Conservation (phyloP, 495 filamentous ascomycete genomes). For the Corynascus novoguineensis region DNA sequence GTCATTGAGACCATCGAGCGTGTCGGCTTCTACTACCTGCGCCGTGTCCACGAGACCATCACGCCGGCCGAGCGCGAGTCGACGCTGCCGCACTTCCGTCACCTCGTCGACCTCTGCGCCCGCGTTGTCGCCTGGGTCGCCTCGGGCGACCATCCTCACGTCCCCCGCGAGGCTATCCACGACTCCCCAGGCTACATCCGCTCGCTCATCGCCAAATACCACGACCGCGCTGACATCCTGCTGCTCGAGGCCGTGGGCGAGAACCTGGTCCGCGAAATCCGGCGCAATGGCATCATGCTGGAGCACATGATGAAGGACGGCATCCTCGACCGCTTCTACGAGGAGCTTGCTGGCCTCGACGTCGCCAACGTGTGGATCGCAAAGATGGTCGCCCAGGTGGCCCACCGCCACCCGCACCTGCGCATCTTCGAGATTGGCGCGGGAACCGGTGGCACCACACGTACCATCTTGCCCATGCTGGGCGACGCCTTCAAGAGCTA, state of each 20-base stretch:
- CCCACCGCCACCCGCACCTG: constrained; percentile 39
- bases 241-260: constrained; percentile 29
- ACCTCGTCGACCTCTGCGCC: constrained; percentile 5
- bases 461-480: constrained; percentile 24
- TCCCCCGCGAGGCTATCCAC: not conserved
- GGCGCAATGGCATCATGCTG: constrained; percentile 31
- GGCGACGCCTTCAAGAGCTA: constrained; percentile 34
- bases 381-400: constrained; percentile 32
- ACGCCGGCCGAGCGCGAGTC: constrained; percentile 1
- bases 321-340: constrained; percentile 38
- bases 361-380: constrained; percentile 12
- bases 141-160: not conserved
- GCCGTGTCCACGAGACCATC: not conserved
- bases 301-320: constrained; percentile 39
- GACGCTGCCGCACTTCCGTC: constrained; percentile 8
- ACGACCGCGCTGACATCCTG: constrained; percentile 11
- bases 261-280: constrained; percentile 24
- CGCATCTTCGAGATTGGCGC: constrained; percentile 50
- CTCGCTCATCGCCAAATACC: constrained; percentile 3
- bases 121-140: not conserved
- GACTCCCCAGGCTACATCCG: constrained; percentile 8
- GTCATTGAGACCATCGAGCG: not conserved
- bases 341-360: constrained; percentile 23
- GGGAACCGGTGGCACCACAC: constrained; percentile 43
- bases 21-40: constrained; percentile 8